phyloP scores from a whole-genome alignment of 2,329 filamentous ascomycete species.

The Ophiostoma sp. region DNA sequence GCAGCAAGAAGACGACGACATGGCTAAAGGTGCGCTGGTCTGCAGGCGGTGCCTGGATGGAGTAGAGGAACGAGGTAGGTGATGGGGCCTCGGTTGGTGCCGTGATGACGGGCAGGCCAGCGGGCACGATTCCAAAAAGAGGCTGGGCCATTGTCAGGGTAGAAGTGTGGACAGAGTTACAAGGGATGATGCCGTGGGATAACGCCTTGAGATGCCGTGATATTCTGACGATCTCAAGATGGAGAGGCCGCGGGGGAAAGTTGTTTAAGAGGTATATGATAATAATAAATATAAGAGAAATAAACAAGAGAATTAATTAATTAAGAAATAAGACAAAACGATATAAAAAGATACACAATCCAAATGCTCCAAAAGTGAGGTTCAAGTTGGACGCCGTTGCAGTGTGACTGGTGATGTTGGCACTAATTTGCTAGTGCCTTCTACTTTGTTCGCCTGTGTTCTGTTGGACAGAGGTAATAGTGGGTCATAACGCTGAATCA shows the following conservation, averaged over 20 bases:
- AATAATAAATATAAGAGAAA: not conserved
- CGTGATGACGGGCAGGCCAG: constrained; percentile 54
- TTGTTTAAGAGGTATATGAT: not conserved
- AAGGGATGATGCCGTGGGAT: not conserved
- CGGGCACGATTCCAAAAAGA: constrained; percentile 56
- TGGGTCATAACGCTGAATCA: not conserved
- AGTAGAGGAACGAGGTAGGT: constrained; percentile 53
- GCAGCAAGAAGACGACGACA: constrained; percentile 83
- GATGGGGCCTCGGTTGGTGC: constrained; percentile 49
- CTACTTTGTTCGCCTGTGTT: constrained; percentile 21
- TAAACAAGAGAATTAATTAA: not conserved
- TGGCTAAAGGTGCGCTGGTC: constrained; percentile 61
- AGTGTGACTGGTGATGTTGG: constrained; percentile 14
- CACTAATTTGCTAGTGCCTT: constrained; percentile 21
- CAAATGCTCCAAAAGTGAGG: not conserved
- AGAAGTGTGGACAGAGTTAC: too few relatives aligned
- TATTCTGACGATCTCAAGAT: not conserved
- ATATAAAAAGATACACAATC: not conserved
- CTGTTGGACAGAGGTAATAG: constrained; percentile 4
- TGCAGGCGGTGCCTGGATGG: constrained; percentile 38
- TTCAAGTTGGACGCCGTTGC: not conserved
- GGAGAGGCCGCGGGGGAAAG: not conserved
- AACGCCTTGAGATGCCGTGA: not conserved
- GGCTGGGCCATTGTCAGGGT: constrained; percentile 39
- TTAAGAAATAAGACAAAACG: not conserved